phyloP scores from a whole-genome alignment of 2,329 filamentous ascomycete genomes.

The Botrytis medusae region DNA sequence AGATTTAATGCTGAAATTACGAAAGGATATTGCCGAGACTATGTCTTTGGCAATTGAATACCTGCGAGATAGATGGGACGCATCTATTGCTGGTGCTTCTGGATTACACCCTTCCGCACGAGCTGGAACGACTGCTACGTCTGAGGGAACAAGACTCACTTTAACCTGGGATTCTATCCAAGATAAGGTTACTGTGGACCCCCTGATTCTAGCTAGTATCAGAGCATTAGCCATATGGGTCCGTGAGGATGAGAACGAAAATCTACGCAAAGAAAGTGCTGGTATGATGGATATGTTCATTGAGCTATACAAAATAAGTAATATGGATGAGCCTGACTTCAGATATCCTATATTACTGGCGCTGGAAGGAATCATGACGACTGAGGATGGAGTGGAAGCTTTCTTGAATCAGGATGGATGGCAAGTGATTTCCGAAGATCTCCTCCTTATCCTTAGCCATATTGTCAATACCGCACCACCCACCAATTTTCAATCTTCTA shows the following conservation, averaged over 20 bases:
- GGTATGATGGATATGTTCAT: slow-evolving; percentile 64
- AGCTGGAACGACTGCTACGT: slow-evolving; percentile 45
- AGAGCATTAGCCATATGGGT: slow-evolving; percentile 64
- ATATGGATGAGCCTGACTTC: slow-evolving; percentile 48
- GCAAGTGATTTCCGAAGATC: slow-evolving; percentile 51
- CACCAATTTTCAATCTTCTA: background rate
- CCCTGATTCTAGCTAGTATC: slow-evolving; percentile 58
- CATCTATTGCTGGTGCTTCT: slow-evolving; percentile 59
- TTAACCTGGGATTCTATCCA: slow-evolving; percentile 59
- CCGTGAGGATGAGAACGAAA: slow-evolving; percentile 65
- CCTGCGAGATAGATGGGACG: slow-evolving; percentile 69
- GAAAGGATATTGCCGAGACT: slow-evolving; percentile 61
- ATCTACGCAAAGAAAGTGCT: slow-evolving; percentile 48
- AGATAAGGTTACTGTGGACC: slow-evolving; percentile 51
- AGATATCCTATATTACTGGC: slow-evolving; percentile 58
- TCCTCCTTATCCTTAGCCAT: slow-evolving; percentile 46
- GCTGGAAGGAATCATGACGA: slow-evolving; percentile 56
- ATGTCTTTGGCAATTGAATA: slow-evolving; percentile 64
- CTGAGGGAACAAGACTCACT: slow-evolving; percentile 47
- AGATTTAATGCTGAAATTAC: slow-evolving; percentile 60
- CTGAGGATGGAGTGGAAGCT: slow-evolving; percentile 41
- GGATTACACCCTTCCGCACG: slow-evolving; percentile 61
- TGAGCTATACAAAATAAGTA: slow-evolving; percentile 54
- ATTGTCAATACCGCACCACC: slow-evolving; percentile 11
- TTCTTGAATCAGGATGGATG: slow-evolving; percentile 56